phyloP scores from a whole-genome alignment of 1,284 basidiomycete genomes.

The Trametes hirsuta region DNA sequence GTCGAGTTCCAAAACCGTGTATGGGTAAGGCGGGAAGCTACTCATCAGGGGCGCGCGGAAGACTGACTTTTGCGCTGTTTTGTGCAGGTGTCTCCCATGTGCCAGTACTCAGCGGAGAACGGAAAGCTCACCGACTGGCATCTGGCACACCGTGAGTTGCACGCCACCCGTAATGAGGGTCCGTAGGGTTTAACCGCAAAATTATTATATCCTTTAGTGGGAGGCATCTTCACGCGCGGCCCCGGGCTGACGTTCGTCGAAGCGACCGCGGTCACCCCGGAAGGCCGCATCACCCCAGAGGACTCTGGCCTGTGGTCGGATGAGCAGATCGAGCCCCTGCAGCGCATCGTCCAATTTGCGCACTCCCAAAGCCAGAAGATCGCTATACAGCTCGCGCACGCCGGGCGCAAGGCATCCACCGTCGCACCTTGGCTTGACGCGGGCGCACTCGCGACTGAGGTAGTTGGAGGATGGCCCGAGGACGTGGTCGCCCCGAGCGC shows the following conservation, averaged over 20 bases:
- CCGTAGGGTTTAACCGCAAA: background rate
- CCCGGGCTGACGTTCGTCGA: conserved; percentile 67
- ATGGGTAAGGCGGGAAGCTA: conserved; percentile 41
- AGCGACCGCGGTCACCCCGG: conserved; percentile 73
- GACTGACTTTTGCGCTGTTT: background rate
- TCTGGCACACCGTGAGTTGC: conserved; percentile 64
- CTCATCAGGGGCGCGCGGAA: background rate
- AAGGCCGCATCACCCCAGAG: conserved; percentile 77
- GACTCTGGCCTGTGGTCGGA: conserved; percentile 74
- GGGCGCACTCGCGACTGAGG: conserved; percentile 38
- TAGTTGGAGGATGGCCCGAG: conserved; percentile 67
- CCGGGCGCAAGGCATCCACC: conserved; percentile 74
- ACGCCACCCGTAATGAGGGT: too few species aligned
- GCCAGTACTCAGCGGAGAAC: conserved; percentile 71
- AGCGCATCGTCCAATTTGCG: conserved; percentile 67
- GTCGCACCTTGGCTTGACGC: conserved; percentile 62
- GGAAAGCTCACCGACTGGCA: conserved; percentile 77
- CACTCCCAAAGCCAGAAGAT: conserved; percentile 67
- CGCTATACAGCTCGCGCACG: conserved; percentile 79
- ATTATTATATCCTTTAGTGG: conserved; percentile 30
- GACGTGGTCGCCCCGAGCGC: conserved; percentile 63
- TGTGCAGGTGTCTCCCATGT: conserved; percentile 60
- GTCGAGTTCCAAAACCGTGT: conserved; percentile 72
- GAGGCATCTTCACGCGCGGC: conserved; percentile 47
- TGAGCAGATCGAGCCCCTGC: conserved; percentile 65